These are phyloP conservation scores for Adansonia gregorii DNA, from an alignment of 441 rosid species.

Conservation along the genomic window DNA sequence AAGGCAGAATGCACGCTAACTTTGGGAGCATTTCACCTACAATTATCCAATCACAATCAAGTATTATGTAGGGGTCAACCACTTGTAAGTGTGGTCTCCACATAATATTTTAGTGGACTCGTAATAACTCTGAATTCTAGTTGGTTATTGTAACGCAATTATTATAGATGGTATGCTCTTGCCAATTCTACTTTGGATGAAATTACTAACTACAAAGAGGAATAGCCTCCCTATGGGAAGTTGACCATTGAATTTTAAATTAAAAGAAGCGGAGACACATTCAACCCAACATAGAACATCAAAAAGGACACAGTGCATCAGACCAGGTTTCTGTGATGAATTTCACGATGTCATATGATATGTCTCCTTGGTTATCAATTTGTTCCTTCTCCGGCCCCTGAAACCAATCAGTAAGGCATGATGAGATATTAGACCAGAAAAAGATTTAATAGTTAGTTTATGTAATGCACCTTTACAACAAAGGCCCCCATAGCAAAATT, in stretches of 20 bases:
- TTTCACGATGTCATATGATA: slow-evolving; percentile 58
- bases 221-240: slow-evolving; percentile 5
- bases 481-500: slow-evolving; percentile 77
- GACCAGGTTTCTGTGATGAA: slow-evolving; percentile 64
- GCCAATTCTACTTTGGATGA: slow-evolving; percentile 9
- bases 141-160: too few relatives aligned
- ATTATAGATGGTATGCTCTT: too few relatives aligned
- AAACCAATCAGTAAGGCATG: slow-evolving; percentile 25
- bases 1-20: background rate
- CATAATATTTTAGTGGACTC: too few relatives aligned
- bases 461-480: slow-evolving; percentile 56
- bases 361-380: slow-evolving; percentile 78
- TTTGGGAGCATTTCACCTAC: too few relatives aligned
- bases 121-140: too few relatives aligned
- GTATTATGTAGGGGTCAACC: too few relatives aligned
- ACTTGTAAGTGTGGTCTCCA: too few relatives aligned
- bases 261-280: background rate
- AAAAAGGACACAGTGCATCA: slow-evolving; percentile 42
- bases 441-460: background rate
- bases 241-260: background rate
- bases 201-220: background rate
- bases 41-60: too few relatives aligned
- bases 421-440: slow-evolving; percentile 12
- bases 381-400: slow-evolving; percentile 81
- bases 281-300: slow-evolving; percentile 1